Percentiles rank a stretch among this genome's conserved stretches.
Conservation (phyloP, 352 stramenopile species). For the Globisporangium heterothallicum region DNA sequence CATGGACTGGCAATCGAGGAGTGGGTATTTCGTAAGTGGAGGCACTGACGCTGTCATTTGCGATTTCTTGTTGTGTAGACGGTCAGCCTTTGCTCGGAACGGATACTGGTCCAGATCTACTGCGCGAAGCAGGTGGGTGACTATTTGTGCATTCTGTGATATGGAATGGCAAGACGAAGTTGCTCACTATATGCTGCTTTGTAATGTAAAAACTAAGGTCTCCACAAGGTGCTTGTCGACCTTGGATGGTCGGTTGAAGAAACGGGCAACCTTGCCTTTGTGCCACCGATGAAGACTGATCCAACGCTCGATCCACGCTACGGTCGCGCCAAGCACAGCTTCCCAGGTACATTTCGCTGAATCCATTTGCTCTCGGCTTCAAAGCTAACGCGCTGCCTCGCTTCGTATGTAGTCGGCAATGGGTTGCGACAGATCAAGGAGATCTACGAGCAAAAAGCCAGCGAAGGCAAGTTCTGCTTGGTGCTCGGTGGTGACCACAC, state of each 20-base stretch:
- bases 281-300: conserved; percentile 41
- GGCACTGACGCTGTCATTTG: not conserved
- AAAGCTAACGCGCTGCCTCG: too few relatives aligned
- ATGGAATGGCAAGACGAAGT: not conserved
- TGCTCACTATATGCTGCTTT: not conserved
- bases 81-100: conserved; percentile 78
- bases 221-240: conserved; percentile 76
- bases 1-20: too few relatives aligned
- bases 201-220: conserved; percentile 19
- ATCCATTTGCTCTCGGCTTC: not conserved
- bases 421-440: conserved; percentile 74
- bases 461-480: conserved; percentile 92
- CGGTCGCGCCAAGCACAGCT: conserved; percentile 75
- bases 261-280: conserved; percentile 74
- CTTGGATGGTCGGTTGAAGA: conserved; percentile 84
- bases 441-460: conserved; percentile 82
- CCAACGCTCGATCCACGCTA: conserved; percentile 60
- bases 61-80: conserved; percentile 31
- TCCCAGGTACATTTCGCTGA: conserved; percentile 30
- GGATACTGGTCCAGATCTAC: conserved; percentile 64
- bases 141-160: not conserved
- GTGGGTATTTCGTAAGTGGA: too few relatives aligned
- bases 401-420: conserved; percentile 64
- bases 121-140: conserved; percentile 51
- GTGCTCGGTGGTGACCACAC: conserved; percentile 96